Conservation (phyloP, 1,284 basidiomycete genomes). For the Xanthoconium separans region DNA sequence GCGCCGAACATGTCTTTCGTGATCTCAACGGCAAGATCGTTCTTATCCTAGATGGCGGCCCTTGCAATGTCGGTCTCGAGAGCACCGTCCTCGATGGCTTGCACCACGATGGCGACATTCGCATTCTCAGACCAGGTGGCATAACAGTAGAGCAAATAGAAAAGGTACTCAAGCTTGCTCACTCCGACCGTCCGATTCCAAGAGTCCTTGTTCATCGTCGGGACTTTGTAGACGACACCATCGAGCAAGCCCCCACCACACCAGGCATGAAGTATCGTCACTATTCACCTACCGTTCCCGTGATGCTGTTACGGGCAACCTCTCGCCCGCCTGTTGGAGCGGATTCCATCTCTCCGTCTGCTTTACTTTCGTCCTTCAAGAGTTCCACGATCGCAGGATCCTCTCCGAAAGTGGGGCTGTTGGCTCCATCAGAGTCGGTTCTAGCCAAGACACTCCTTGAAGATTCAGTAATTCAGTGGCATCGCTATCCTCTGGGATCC, state of each 20-base stretch:
- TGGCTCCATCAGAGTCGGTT: slow-evolving; percentile 66
- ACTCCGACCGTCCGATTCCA: slow-evolving; percentile 39
- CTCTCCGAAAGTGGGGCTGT: slow-evolving; percentile 59
- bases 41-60: slow-evolving; percentile 91
- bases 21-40: slow-evolving; percentile 78
- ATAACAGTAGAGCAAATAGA: slow-evolving; percentile 89
- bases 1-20: slow-evolving; percentile 81
- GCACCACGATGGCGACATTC: slow-evolving; percentile 67
- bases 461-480: slow-evolving; percentile 48
- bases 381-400: slow-evolving; percentile 10
- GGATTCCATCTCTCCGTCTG: slow-evolving; percentile 29
- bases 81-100: slow-evolving; percentile 94
- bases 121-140: slow-evolving; percentile 90
- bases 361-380: slow-evolving; percentile 44
- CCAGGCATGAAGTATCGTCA: slow-evolving; percentile 99
- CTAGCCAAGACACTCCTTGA: slow-evolving; percentile 43
- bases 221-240: slow-evolving; percentile 64
- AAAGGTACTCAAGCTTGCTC: slow-evolving; percentile 49
- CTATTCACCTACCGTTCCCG: slow-evolving; percentile 89
- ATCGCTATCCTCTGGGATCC: slow-evolving; percentile 60
- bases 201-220: slow-evolving; percentile 73
- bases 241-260: slow-evolving; percentile 84
- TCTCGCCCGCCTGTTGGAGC: slow-evolving; percentile 38
- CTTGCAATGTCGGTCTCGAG: slow-evolving; percentile 89
- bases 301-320: slow-evolving; percentile 67